Evolutionary conservation across 139 green algal genomes (phyloP).

Genomic region (Trebouxia sp.): DNA sequence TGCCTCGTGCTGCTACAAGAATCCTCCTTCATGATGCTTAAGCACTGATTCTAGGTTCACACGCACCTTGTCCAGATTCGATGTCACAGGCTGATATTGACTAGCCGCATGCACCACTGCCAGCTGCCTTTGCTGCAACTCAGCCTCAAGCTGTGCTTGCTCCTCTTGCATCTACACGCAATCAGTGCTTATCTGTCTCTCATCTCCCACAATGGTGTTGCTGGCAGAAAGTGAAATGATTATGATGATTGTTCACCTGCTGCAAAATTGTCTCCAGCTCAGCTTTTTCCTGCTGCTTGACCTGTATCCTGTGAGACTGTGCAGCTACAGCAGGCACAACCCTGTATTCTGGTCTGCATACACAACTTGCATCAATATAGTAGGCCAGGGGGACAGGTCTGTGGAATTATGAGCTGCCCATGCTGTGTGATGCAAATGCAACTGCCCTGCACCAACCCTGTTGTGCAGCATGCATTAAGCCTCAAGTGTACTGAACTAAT

Average conservation of each 20-base stretch:
- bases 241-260: background rate
- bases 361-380: too few relatives aligned
- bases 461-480: background rate
- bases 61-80: constrained; percentile 14
- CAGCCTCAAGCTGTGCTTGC: constrained; percentile 2
- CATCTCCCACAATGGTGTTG: too few relatives aligned
- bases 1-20: background rate
- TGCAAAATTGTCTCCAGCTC: constrained; percentile 5
- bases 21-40: background rate
- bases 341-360: too few relatives aligned
- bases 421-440: too few relatives aligned
- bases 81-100: background rate
- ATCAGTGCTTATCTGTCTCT: too few relatives aligned
- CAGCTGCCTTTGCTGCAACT: background rate
- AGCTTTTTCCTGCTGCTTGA: constrained; percentile 15
- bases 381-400: too few relatives aligned
- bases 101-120: background rate
- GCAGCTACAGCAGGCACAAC: background rate
- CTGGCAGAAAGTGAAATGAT: too few relatives aligned
- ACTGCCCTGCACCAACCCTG: background rate
- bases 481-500: background rate
- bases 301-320: constrained; percentile 1
- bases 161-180: constrained; percentile 24
- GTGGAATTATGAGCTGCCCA: too few relatives aligned
- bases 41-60: background rate